Percentiles rank a stretch among this genome's conserved stretches.
phyloP scores from a whole-genome alignment of 176 grass and related monocot species.

The bread wheat (Triticum aestivum) region IWGSC_CS_RefSeq_v2.1 NC_057799.1:328264668-328265167 shows the following conservation, averaged over 20 bases:
- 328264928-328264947: slow-evolving; percentile 86
- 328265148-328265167: not conserved
- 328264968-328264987: slow-evolving; percentile 36
- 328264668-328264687: not conserved
- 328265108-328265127: not conserved
- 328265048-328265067: not conserved
- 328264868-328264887: slow-evolving; percentile 42
- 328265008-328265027: slow-evolving; percentile 48
- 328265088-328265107: not conserved
- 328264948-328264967: slow-evolving; percentile 80
- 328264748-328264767: slow-evolving; percentile 53
- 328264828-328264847: slow-evolving; percentile 47
- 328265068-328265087: not conserved
- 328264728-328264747: slow-evolving; percentile 44
- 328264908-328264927: slow-evolving; percentile 86
- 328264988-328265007: slow-evolving; percentile 57
- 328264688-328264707: not conserved
- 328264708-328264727: slow-evolving; percentile 42
- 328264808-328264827: slow-evolving; percentile 64
- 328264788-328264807: slow-evolving; percentile 54
- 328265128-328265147: not conserved
- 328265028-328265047: not conserved
- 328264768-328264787: slow-evolving; percentile 51
- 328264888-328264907: slow-evolving; percentile 54
- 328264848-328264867: slow-evolving; percentile 32